These are phyloP conservation scores for Chrysoporthe cubensis DNA, from an alignment of 2,329 filamentous ascomycete species.

Conservation along the genomic window DNA sequence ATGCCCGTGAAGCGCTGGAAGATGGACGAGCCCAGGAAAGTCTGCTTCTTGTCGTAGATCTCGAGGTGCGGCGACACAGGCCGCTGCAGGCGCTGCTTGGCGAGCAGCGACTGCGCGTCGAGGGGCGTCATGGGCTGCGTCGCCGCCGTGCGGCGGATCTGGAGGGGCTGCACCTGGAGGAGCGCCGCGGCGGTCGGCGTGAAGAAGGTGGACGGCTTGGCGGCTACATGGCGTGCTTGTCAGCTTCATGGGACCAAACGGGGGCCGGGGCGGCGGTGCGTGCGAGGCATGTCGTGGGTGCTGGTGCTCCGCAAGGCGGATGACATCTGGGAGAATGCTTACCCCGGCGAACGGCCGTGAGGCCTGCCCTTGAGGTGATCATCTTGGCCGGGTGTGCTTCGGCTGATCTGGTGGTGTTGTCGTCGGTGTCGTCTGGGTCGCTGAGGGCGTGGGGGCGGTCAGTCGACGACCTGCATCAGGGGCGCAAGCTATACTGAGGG, in stretches of 20 bases:
- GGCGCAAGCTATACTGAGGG: neutral
- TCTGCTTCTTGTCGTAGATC: conserved; percentile 87
- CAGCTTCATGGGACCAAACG: neutral
- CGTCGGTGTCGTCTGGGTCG: conserved; percentile 12
- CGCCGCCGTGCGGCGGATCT: conserved; percentile 54
- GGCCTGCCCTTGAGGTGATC: conserved; percentile 61
- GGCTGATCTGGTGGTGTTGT: conserved; percentile 16
- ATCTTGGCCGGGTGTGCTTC: conserved; percentile 43
- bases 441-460: conserved; percentile 13
- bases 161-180: conserved; percentile 36
- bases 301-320: conserved; percentile 3
- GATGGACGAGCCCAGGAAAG: conserved; percentile 73
- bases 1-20: conserved; percentile 86
- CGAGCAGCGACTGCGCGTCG: conserved; percentile 69
- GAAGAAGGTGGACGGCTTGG: conserved; percentile 52
- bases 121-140: conserved; percentile 60
- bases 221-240: conserved; percentile 35
- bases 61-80: conserved; percentile 83
- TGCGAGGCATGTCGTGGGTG: conserved; percentile 8
- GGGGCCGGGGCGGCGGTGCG: neutral
- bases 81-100: conserved; percentile 77
- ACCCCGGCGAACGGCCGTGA: conserved; percentile 64
- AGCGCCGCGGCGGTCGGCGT: conserved; percentile 51
- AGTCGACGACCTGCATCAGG: conserved; percentile 24
- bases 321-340: conserved; percentile 34